Conservation (phyloP, 495 filamentous ascomycete genomes). For the Pyrenula aspistea region DNA sequence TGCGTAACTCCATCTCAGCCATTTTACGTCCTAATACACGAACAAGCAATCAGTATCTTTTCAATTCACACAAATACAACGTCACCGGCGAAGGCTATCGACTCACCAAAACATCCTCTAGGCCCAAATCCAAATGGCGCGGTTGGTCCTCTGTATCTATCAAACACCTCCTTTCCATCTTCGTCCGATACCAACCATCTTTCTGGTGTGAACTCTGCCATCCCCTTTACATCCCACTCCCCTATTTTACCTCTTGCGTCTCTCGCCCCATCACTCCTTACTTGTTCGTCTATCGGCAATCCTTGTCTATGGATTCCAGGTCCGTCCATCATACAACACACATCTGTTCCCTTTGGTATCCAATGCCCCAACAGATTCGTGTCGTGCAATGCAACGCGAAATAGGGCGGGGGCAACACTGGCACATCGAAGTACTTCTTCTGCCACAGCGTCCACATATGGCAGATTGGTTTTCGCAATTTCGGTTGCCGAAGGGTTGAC, state of each 20-base stretch:
- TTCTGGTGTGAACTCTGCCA: conserved; percentile 17
- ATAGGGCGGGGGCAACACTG: conserved; percentile 4
- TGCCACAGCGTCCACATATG: conserved; percentile 24
- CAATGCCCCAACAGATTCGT: conserved; percentile 16
- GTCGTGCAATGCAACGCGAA: conserved; percentile 16
- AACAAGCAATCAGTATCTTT: no score
- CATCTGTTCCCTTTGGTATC: conserved; percentile 21
- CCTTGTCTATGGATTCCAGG: conserved; percentile 10
- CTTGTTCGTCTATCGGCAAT: conserved; percentile 11
- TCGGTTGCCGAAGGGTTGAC: conserved; percentile 10
- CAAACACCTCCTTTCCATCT: conserved; percentile 8
- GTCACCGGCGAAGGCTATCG: no score
- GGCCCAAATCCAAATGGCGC: conserved; percentile 19
- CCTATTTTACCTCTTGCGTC: conserved; percentile 9
- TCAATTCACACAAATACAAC: no score
- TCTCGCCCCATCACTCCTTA: conserved; percentile 10
- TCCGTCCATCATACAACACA: conserved; percentile 18
- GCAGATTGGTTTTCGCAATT: conserved; percentile 16
- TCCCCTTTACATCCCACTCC: conserved; percentile 10
- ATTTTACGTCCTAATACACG: conserved; percentile 4
- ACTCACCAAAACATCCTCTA: conserved; percentile 22
- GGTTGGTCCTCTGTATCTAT: conserved; percentile 16
- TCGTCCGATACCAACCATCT: conserved; percentile 14
- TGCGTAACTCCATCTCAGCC: conserved; percentile 18
- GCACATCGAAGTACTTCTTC: conserved; percentile 22